Evolutionary conservation across 495 filamentous ascomycete genomes (phyloP).

Genomic region (Tuber melanosporum): DNA sequence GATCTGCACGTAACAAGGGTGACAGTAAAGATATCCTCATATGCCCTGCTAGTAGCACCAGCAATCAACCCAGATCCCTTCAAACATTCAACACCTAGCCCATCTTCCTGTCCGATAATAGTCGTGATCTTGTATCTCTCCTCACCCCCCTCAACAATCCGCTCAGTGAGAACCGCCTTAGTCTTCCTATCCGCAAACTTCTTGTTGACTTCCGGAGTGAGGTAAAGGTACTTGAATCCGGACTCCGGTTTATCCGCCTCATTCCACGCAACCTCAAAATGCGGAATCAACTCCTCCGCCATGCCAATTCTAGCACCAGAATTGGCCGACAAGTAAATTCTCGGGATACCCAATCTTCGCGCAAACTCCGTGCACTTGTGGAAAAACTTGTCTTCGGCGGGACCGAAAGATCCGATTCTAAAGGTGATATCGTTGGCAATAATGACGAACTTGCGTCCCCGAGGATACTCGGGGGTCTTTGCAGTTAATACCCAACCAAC

Average conservation of each 20-base stretch:
- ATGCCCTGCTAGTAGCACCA: constrained; percentile 91
- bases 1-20: constrained; percentile 96
- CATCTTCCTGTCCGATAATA: constrained; percentile 88
- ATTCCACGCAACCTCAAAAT: constrained; percentile 96
- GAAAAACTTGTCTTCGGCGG: constrained; percentile 95
- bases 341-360: constrained; percentile 83
- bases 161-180: constrained; percentile 82
- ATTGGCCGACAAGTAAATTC: constrained; percentile 97
- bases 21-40: constrained; percentile 98
- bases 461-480: constrained; percentile 95
- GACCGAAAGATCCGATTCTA: constrained; percentile 96
- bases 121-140: constrained; percentile 89
- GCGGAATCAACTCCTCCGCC: constrained; percentile 92
- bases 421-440: constrained; percentile 99
- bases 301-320: constrained; percentile 98
- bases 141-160: constrained; percentile 77
- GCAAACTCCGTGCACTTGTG: constrained; percentile 97
- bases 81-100: constrained; percentile 94
- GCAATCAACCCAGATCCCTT: constrained; percentile 96
- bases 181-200: constrained; percentile 76
- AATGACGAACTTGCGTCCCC: constrained; percentile 85
- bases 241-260: constrained; percentile 72
- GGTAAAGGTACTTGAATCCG: constrained; percentile 98
- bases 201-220: constrained; percentile 77
- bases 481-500: constrained; percentile 96